Conservation (phyloP, 2,329 filamentous ascomycete species). For the Pyrenophora seminiperda region DNA sequence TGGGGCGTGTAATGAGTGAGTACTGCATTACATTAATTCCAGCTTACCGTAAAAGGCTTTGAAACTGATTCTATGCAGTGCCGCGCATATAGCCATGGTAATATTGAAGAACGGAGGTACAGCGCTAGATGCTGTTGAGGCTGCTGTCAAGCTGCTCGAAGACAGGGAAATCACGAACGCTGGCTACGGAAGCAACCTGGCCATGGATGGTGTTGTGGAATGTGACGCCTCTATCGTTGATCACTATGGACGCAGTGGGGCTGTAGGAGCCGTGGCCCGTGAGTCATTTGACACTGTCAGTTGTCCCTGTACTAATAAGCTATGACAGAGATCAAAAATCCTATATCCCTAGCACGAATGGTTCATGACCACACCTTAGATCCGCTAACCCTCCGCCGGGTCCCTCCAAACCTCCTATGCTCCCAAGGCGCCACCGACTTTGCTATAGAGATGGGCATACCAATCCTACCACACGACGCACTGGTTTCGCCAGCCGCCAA, state of each 20-base stretch:
- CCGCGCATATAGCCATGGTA: conserved; percentile 81
- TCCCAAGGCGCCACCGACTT: conserved; percentile 86
- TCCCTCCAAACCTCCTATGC: conserved; percentile 90
- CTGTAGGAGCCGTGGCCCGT: conserved; percentile 90
- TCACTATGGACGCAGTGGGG: conserved; percentile 87
- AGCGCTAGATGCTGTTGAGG: conserved; percentile 87
- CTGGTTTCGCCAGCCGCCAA: conserved; percentile 80
- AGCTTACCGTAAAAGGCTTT: not conserved
- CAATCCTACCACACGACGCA: conserved; percentile 72
- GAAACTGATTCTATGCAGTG: conserved; percentile 57
- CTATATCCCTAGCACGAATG: conserved; percentile 82
- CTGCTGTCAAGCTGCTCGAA: conserved; percentile 84
- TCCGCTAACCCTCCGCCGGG: conserved; percentile 80
- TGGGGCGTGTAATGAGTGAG: conserved; percentile 85
- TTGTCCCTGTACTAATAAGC: conserved; percentile 23
- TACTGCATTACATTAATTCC: conserved; percentile 18
- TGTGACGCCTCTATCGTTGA: conserved; percentile 95
- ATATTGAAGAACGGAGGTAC: conserved; percentile 77
- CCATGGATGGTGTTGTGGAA: conserved; percentile 88
- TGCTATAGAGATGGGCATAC: conserved; percentile 77
- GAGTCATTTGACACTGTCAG: conserved; percentile 48
- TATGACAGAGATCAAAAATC: conserved; percentile 81
- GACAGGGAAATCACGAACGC: conserved; percentile 96
- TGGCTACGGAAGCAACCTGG: conserved; percentile 92
- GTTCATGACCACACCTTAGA: conserved; percentile 78